These are phyloP conservation scores for Botrytis byssoidea DNA, from an alignment of 2,329 filamentous ascomycete genomes.

Conservation along the genomic window DNA sequence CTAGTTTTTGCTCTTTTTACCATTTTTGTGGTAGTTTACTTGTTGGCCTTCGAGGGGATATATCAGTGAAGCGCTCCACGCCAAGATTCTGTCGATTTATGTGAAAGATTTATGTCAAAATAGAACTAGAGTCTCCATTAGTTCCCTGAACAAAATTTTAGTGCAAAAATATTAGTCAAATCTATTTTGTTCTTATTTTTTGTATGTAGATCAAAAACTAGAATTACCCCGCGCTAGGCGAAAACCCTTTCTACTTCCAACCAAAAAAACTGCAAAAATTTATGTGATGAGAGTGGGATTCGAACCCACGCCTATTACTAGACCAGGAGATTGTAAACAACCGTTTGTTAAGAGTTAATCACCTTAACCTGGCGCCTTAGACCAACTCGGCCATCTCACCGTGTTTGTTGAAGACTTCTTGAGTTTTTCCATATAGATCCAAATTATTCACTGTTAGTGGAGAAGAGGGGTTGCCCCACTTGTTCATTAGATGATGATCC, in stretches of 20 bases:
- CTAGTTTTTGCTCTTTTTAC: background rate
- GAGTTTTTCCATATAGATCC: rapidly evolving
- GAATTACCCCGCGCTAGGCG: background rate
- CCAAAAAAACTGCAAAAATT: background rate
- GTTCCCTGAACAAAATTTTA: background rate
- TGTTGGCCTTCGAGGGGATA: background rate
- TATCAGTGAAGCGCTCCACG: background rate
- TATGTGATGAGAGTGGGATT: constrained; percentile 3
- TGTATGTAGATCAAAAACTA: background rate
- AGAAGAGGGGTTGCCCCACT: background rate
- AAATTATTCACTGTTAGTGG: background rate
- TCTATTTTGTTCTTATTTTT: background rate
- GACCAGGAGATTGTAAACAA: constrained; percentile 2
- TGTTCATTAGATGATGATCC: background rate
- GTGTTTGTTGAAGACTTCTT: rapidly evolving
- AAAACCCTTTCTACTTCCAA: background rate
- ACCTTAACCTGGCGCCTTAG: constrained; percentile 15
- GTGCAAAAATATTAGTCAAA: background rate
- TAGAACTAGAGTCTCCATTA: background rate
- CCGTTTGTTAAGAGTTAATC: background rate
- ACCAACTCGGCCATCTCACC: constrained; percentile 15
- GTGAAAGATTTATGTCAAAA: background rate
- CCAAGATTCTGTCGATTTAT: background rate
- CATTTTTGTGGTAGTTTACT: background rate
- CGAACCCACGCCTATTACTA: constrained; percentile 12